phyloP scores from a whole-genome alignment of 306 rosid species.

The Coriaria nepalensis region DNA sequence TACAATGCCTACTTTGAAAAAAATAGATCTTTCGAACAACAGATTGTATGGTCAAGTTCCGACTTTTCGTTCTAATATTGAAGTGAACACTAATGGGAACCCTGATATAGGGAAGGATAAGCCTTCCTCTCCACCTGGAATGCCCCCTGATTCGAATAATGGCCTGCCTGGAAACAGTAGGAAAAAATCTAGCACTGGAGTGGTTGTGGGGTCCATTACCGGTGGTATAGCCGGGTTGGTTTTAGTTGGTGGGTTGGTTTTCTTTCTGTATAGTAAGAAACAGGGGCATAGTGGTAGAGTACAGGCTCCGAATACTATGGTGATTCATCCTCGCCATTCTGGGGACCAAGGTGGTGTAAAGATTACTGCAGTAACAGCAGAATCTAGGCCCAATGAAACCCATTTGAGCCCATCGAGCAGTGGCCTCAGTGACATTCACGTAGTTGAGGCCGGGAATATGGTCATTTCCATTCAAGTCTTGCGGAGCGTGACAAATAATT shows the following conservation, averaged over 20 bases:
- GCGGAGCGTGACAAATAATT: constrained; percentile 55
- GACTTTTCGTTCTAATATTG: constrained; percentile 21
- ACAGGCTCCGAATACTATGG: constrained; percentile 14
- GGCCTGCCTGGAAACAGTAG: background rate
- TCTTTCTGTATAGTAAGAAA: constrained; percentile 15
- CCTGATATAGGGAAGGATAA: constrained; percentile 45
- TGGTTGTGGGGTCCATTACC: constrained; percentile 23
- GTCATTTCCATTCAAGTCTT: constrained; percentile 61
- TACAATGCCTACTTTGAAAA: constrained; percentile 23
- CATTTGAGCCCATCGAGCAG: constrained; percentile 17
- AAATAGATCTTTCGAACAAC: constrained; percentile 52
- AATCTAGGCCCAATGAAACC: constrained; percentile 7
- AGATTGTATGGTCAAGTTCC: constrained; percentile 44
- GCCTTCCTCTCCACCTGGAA: constrained; percentile 4
- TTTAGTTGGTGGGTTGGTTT: constrained; percentile 16
- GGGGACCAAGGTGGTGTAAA: constrained; percentile 29
- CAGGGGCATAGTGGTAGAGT: constrained; percentile 12
- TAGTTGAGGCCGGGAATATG: constrained; percentile 50
- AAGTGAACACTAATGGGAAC: constrained; percentile 34
- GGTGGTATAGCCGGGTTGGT: constrained; percentile 18
- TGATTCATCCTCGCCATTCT: constrained; percentile 31
- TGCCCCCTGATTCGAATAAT: background rate
- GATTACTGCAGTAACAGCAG: constrained; percentile 17
- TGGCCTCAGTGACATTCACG: constrained; percentile 27
- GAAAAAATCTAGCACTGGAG: constrained; percentile 9